A percentile compares a stretch with the other conserved stretches of the same genome.
These are phyloP conservation scores for Termitomyces sp. DNA, from an alignment of 768 basidiomycete species.

Conservation along the genomic window DNA sequence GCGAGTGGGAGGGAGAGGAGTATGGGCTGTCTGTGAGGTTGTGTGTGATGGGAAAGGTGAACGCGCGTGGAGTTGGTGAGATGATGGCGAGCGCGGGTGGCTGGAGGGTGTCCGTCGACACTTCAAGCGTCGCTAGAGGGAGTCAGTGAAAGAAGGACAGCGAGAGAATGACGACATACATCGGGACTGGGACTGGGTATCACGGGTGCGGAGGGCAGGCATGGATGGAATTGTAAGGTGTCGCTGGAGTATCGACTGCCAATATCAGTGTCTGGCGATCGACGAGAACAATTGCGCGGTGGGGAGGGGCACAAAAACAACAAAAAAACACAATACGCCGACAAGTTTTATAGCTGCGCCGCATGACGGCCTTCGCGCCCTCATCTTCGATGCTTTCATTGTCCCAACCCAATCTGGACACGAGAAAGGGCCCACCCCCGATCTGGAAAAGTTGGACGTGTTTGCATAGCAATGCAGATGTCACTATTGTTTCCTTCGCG, in stretches of 20 bases:
- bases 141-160: conserved; percentile 9
- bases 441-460: no score
- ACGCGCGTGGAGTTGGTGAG: conserved; percentile 70
- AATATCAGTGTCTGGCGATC: no score
- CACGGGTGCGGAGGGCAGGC: conserved; percentile 80
- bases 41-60: conserved; percentile 63
- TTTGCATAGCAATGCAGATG: no score
- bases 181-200: conserved; percentile 56
- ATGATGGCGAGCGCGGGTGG: conserved; percentile 59
- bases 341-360: no score
- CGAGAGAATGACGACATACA: conserved; percentile 30
- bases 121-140: conserved; percentile 61
- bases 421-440: no score
- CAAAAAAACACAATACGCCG: no score
- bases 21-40: conserved; percentile 68
- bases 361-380: no score
- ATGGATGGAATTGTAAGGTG: conserved; percentile 34
- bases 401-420: no score
- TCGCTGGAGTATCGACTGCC: no score
- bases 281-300: conserved; percentile 58
- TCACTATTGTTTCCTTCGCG: no score
- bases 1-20: conserved; percentile 65
- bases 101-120: conserved; percentile 62
- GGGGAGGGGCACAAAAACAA: no score
- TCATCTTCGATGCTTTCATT: no score